Conservation (phyloP, 371 early-diverging fungal species). For the Parasitella parasitica region DNA sequence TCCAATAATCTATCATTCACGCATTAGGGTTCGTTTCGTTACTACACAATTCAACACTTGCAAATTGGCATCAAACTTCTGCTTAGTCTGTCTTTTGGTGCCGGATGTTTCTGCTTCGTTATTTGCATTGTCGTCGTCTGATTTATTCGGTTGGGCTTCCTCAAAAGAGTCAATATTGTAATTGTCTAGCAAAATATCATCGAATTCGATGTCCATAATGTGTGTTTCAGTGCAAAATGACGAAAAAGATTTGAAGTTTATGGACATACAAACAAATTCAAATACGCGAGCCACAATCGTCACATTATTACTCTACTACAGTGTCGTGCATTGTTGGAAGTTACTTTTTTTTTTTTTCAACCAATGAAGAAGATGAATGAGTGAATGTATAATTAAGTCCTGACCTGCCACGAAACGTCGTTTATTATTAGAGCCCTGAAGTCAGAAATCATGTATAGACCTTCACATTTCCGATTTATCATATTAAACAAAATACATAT, state of each 20-base stretch:
- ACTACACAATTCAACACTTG: background rate
- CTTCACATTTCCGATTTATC: too few species aligned
- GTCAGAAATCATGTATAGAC: too few species aligned
- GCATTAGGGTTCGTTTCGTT: background rate
- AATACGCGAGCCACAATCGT: background rate
- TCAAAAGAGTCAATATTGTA: conserved; percentile 5
- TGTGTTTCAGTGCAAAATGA: background rate
- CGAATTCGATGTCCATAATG: conserved; percentile 7
- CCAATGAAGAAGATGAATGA: too few species aligned
- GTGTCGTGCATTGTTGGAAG: too few species aligned
- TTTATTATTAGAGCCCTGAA: too few species aligned
- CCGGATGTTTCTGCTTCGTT: background rate
- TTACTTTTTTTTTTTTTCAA: too few species aligned
- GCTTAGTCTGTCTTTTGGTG: background rate
- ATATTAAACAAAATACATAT: too few species aligned
- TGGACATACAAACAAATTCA: background rate
- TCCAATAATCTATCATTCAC: conserved; percentile 20
- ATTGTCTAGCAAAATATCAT: conserved; percentile 13
- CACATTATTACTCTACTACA: too few species aligned
- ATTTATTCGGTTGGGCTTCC: background rate
- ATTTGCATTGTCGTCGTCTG: background rate
- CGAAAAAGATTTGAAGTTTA: background rate
- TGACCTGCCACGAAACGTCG: too few species aligned
- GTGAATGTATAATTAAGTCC: too few species aligned
- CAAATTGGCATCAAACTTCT: background rate